Percentiles rank a stretch among this genome's conserved stretches.
These are phyloP conservation scores for Lasiosphaeria hispida DNA, from an alignment of 495 filamentous ascomycete genomes.

Conservation along the genomic window DNA sequence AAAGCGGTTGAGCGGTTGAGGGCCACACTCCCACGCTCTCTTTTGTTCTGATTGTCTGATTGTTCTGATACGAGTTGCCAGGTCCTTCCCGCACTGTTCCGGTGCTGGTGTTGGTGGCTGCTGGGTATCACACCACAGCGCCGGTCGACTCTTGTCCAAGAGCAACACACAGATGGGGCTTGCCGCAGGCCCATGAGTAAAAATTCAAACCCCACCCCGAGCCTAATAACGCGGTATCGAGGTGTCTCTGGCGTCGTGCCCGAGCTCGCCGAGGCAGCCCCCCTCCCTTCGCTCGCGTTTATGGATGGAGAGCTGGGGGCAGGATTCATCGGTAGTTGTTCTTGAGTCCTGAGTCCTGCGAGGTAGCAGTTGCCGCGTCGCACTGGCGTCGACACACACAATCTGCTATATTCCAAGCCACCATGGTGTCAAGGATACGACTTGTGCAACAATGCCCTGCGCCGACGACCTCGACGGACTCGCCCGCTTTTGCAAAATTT, in stretches of 20 bases:
- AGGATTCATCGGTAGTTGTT: slow-evolving; percentile 14
- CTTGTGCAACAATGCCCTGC: slow-evolving; percentile 9
- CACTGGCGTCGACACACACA: slow-evolving; percentile 2
- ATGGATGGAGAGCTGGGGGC: neutral
- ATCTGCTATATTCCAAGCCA: slow-evolving; percentile 4
- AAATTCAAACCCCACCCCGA: neutral
- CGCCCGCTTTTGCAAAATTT: slow-evolving; percentile 4
- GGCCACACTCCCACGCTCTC: neutral
- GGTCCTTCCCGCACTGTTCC: slow-evolving; percentile 7
- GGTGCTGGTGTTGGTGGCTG: slow-evolving; percentile 3
- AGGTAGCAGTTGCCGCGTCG: slow-evolving; percentile 2
- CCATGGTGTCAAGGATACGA: slow-evolving; percentile 9
- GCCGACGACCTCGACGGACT: slow-evolving; percentile 10
- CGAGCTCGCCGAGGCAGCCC: slow-evolving; percentile 8
- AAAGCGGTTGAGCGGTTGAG: neutral
- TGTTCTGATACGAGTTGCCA: neutral
- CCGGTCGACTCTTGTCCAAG: slow-evolving; percentile 1
- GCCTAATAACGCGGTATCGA: slow-evolving; percentile 3
- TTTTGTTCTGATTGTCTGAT: neutral
- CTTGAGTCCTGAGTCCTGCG: neutral
- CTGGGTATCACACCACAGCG: neutral
- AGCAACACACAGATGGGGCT: too few relatives aligned
- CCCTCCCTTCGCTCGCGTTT: neutral
- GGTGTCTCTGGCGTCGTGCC: slow-evolving; percentile 1
- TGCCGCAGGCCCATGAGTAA: too few relatives aligned